A percentile compares a stretch with the other conserved stretches of the same genome.
Evolutionary conservation across 345 rosid genomes (phyloP).

Genomic region (Pugionium cornutum): DNA sequence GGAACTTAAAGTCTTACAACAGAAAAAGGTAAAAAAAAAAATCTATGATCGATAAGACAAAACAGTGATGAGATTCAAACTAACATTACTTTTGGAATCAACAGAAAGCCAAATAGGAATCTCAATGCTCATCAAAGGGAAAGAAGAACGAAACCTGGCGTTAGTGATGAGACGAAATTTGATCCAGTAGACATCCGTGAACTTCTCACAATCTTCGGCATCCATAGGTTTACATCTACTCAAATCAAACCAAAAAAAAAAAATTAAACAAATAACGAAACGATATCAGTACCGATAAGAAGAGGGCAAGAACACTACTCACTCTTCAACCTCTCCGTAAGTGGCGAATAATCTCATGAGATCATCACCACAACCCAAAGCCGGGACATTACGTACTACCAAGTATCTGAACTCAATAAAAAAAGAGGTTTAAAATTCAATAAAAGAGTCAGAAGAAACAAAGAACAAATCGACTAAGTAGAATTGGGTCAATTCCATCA

Average conservation of each 20-base stretch:
- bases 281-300: background rate
- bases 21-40: background rate
- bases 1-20: background rate
- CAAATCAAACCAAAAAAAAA: background rate
- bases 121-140: background rate
- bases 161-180: constrained; percentile 65
- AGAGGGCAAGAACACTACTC: constrained; percentile 14
- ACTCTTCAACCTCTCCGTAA: constrained; percentile 91
- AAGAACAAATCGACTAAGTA: background rate
- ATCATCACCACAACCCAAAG: constrained; percentile 93
- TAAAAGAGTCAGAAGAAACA: background rate
- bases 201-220: constrained; percentile 77
- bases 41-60: background rate
- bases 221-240: constrained; percentile 86
- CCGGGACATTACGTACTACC: constrained; percentile 83
- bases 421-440: background rate
- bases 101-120: background rate
- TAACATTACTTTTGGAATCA: constrained; percentile 1
- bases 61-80: constrained; percentile 1
- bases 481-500: background rate
- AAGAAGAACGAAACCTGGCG: constrained; percentile 55
- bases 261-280: background rate
- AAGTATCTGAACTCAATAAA: constrained; percentile 51
- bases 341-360: constrained; percentile 64
- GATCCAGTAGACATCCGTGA: constrained; percentile 85